Base-by-base conservation (phyloP, 2,329 filamentous ascomycete genomes). In the Pseudocercospora pini-densiflorae region DNA sequence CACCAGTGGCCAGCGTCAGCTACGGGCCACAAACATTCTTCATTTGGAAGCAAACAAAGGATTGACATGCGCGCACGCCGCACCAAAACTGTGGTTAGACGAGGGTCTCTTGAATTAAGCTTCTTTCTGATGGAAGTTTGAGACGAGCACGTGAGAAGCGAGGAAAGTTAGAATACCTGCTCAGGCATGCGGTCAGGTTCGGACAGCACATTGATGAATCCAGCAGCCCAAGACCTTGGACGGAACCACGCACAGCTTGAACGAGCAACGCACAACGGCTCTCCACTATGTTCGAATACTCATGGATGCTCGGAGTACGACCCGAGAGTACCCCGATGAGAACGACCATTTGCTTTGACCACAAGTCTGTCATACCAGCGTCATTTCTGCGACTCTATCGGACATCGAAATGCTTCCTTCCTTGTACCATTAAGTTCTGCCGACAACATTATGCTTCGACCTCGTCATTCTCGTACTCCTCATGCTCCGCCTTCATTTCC, bases 401-500 rank as follows among this genome's bases (percentile, higher is more conserved):
- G 23, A 59, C n/a, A 16, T 43, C 57, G 27, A 55, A 7, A 54
- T 54, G 51, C 24, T 29, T 54, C 51, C 24, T 7, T 29, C 23
- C 51, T n/a, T 29, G 29, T n/a, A 31, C 53, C 23, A 40, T 40
- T 59, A 51, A 19, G 27, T 51, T 36, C 33, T 31, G 45, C 47
- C 43, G 23, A 27, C 27, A 40, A 33, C 54, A 47, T 29, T 62
- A 74, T 59, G 69, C 65, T 53, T 70, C 70, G 24, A 72, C 67
- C 55, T 66, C 66, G 3, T 65, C 72, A n/a, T 67, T 70, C 62
- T 76, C 74, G 62, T 74, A 77, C 5, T 70, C 71, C 61, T 60
- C 65, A 51, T 72, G 68, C 68, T 77, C 73, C 27, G 72, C 45
- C 36, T 70, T 69, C 74, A 77, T 76, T 64, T 77, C 75, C 57